Base-by-base conservation (phyloP, 805 yeast genomes). In the Cyberlindnera subsufficiens region DNA sequence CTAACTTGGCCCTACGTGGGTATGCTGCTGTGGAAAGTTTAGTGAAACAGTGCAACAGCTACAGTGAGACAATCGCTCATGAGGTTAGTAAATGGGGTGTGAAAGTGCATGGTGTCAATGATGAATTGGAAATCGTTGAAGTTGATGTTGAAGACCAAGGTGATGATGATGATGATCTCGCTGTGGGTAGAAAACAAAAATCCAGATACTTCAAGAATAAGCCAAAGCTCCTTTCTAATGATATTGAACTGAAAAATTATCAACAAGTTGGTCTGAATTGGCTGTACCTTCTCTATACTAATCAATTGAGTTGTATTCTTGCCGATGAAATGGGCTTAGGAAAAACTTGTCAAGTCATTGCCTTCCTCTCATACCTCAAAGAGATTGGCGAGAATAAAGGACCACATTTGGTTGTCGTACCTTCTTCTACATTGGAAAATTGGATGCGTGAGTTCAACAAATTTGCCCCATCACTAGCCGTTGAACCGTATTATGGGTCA, bases 311-410 rank as follows among this genome's bases (percentile, higher is more conserved):
- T 6, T 90, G 99, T 66, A 93, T 93, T 43, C 69, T 93, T 38
- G 99, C 99, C 0, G 99, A 93, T 66, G 99, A 93, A 61, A 93
- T 93, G 99, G 99, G 96, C 5, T 70, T 93, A 38, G 99, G 99
- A 46, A 93, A 93, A 60, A 93, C 99, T 0, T 85, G 96, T 60
- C 98, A 93, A 65, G 96, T 93, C 29, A 91, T 93, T 64, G 75
- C 97, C 7, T 93, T 93, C 59, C 67, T 93, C 58, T 89, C 98
- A 1, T 81, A 84, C 57, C 71, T 93, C 55, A 87, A 87, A 58
- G 82, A 86, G 52, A 59, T 62, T n/a, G 73, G 71, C n/a, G 64
- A 63, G 25, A 40, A 37, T 11, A 61, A 69, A 38, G 95, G 95
- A 0, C 96, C 96, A 1, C 98, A 93, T 69, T 68, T 93, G 45